phyloP scores from a whole-genome alignment of 169 alveolate genomes.

The Cryptosporidium bovis region DNA sequence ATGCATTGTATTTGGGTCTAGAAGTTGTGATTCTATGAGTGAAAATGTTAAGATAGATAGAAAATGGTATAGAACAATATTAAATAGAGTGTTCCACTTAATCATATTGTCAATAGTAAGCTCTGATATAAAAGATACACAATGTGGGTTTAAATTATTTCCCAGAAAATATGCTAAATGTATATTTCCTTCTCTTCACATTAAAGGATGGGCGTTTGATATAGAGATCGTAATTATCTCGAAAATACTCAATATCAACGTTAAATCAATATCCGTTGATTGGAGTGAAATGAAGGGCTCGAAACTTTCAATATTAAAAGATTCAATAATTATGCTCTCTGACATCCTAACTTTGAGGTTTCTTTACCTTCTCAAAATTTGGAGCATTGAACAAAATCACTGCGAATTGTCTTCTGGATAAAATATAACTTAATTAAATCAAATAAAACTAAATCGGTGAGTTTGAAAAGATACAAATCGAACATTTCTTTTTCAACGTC shows the following conservation, averaged over 20 bases:
- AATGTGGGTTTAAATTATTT: slow-evolving; percentile 90
- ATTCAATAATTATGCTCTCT: slow-evolving; percentile 75
- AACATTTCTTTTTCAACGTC: too few species aligned
- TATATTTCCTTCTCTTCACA: slow-evolving; percentile 83
- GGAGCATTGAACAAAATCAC: slow-evolving; percentile 35
- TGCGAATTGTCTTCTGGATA: too few species aligned
- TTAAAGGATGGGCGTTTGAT: slow-evolving; percentile 92
- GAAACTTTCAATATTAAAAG: slow-evolving; percentile 75
- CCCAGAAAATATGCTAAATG: slow-evolving; percentile 83
- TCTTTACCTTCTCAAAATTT: slow-evolving; percentile 74
- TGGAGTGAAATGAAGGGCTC: slow-evolving; percentile 86
- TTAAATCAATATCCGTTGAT: slow-evolving; percentile 85
- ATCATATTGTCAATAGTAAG: slow-evolving; percentile 73
- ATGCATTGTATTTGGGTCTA: slow-evolving; percentile 85
- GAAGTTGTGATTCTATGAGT: slow-evolving; percentile 78
- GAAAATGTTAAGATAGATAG: slow-evolving; percentile 4
- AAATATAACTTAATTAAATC: not conserved
- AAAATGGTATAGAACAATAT: slow-evolving; percentile 37
- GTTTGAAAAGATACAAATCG: not conserved
- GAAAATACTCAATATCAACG: slow-evolving; percentile 78
- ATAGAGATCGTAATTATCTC: slow-evolving; percentile 85
- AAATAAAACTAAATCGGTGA: not conserved
- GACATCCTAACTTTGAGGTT: slow-evolving; percentile 72
- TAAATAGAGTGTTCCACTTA: slow-evolving; percentile 44
- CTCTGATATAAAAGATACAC: slow-evolving; percentile 83